Percentiles rank a stretch among this genome's conserved stretches.
Evolutionary conservation across 2,329 filamentous ascomycete species (phyloP).

Genomic region (Amesomyces nigricolor): DNA sequence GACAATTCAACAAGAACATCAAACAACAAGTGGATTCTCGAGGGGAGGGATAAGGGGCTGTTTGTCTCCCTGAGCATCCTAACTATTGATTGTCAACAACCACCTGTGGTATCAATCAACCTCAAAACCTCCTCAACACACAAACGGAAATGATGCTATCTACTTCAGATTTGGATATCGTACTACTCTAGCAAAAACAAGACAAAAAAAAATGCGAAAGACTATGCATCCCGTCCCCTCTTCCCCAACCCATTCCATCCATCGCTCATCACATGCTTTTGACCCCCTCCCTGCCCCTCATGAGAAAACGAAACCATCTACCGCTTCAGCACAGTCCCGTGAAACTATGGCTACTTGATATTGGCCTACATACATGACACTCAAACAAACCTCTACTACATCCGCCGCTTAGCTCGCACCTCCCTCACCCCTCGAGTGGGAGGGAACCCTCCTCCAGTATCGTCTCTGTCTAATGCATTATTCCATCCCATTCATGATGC

Average conservation of each 20-base stretch:
- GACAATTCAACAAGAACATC: too few species aligned
- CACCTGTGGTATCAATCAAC: too few species aligned
- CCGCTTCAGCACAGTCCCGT: not conserved
- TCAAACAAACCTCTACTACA: constrained; percentile 6
- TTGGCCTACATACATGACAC: constrained; percentile 5
- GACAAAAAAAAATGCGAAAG: not conserved
- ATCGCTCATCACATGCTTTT: not conserved
- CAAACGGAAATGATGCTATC: too few species aligned
- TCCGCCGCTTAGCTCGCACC: not conserved
- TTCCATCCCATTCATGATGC: not conserved
- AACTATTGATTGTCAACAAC: too few species aligned
- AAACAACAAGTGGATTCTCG: too few species aligned
- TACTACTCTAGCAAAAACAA: not conserved
- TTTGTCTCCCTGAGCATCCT: too few species aligned
- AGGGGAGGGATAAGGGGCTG: too few species aligned
- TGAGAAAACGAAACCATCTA: not conserved
- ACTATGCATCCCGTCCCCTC: too few species aligned
- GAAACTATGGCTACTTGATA: constrained; percentile 1
- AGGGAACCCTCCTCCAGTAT: not conserved
- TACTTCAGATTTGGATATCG: too few species aligned
- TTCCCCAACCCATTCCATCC: too few species aligned
- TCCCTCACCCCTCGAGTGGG: too few species aligned
- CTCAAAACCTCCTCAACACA: too few species aligned
- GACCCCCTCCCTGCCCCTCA: not conserved
- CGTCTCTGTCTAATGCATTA: constrained; percentile 2